Evolutionary conservation across 768 basidiomycete species (phyloP).

Genomic region (Lactifluus piperatus): DNA sequence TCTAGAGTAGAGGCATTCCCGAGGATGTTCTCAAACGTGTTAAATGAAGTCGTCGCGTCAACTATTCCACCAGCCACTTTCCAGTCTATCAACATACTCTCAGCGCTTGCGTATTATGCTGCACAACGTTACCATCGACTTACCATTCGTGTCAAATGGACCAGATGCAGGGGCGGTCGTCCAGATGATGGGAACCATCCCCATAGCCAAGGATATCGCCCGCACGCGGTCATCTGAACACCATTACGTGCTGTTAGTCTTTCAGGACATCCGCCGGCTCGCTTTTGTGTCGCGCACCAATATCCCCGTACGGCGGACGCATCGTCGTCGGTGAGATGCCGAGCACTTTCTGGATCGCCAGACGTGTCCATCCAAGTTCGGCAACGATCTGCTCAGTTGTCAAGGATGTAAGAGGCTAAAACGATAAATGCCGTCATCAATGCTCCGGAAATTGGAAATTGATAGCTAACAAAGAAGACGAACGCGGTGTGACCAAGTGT

Average conservation of each 20-base stretch:
- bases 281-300: constrained; percentile 33
- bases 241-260: constrained; percentile 5
- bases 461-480: constrained; percentile 16
- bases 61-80: constrained; percentile 71
- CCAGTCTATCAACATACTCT: constrained; percentile 51
- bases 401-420: constrained; percentile 53
- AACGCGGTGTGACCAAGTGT: constrained; percentile 86
- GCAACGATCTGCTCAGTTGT: constrained; percentile 84
- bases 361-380: constrained; percentile 87
- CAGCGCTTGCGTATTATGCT: not conserved
- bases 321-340: constrained; percentile 72
- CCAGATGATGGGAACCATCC: constrained; percentile 88
- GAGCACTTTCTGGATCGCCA: constrained; percentile 67
- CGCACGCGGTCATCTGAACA: constrained; percentile 81
- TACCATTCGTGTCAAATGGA: constrained; percentile 69
- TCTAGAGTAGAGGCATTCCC: constrained; percentile 50
- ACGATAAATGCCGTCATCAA: constrained; percentile 20
- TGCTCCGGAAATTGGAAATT: constrained; percentile 21
- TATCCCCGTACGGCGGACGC: constrained; percentile 80
- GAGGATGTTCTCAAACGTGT: constrained; percentile 68
- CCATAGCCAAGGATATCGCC: constrained; percentile 85
- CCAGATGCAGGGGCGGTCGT: constrained; percentile 48
- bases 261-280: not conserved
- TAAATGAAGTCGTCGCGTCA: constrained; percentile 52
- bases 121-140: constrained; percentile 6